Conservation (phyloP, 768 basidiomycete genomes). For the Tephrocybe sp. region DNA sequence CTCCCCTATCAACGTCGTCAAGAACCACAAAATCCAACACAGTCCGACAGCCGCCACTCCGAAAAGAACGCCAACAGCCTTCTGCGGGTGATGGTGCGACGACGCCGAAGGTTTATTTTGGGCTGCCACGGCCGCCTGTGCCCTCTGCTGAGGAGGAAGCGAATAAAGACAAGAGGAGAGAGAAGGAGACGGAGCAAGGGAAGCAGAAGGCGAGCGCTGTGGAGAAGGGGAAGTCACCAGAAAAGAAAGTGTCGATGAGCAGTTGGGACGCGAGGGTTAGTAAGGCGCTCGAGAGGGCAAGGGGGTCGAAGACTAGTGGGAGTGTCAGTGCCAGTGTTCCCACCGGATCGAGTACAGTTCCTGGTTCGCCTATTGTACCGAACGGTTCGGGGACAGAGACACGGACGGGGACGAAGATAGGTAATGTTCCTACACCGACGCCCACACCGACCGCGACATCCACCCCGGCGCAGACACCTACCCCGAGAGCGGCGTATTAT, state of each 20-base stretch:
- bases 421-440: neutral
- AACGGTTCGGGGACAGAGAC: neutral
- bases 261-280: conserved; percentile 15
- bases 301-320: neutral
- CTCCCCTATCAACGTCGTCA: too few species aligned
- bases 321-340: neutral
- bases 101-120: too few species aligned
- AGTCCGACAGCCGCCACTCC: too few species aligned
- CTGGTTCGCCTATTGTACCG: too few species aligned
- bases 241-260: too few species aligned
- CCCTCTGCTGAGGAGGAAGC: neutral
- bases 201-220: neutral
- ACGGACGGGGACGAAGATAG: neutral
- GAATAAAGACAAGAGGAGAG: neutral
- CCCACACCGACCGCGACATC: neutral
- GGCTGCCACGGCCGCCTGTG: too few species aligned
- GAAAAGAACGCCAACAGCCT: too few species aligned
- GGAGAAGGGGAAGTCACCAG: too few species aligned
- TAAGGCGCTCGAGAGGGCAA: conserved; percentile 12
- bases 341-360: neutral
- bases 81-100: too few species aligned
- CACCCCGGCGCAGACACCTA: neutral
- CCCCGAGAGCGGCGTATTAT: conserved; percentile 4
- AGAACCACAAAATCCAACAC: too few species aligned
- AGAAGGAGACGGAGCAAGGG: neutral